Conservation (phyloP, 345 rosid species). For the Hibiscus syriacus region DNA sequence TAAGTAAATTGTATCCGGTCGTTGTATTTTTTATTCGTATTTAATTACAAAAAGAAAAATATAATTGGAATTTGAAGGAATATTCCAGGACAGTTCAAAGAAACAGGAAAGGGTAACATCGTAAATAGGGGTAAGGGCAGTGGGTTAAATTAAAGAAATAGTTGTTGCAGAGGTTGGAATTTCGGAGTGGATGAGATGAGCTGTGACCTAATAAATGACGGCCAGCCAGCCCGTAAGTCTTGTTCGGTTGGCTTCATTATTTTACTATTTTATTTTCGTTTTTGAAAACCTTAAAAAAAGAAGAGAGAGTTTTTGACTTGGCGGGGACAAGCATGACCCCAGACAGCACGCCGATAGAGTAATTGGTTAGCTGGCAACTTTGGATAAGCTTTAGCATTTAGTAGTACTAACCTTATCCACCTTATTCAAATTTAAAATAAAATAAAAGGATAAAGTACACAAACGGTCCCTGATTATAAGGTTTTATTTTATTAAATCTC, state of each 20-base stretch:
- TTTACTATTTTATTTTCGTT: too few relatives aligned
- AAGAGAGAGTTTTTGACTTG: neutral
- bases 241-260: constrained; percentile 1
- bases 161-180: neutral
- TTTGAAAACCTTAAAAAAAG: neutral
- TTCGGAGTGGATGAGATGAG: constrained; percentile 16
- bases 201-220: constrained; percentile 14
- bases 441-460: too few relatives aligned
- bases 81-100: neutral
- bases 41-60: neutral
- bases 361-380: neutral
- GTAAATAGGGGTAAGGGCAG: neutral
- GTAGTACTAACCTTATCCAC: neutral
- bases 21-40: neutral
- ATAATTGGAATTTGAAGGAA: neutral
- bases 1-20: neutral
- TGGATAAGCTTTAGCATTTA: constrained; percentile 2
- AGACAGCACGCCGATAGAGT: neutral
- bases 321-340: neutral
- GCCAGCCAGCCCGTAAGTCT: constrained; percentile 9
- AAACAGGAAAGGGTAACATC: neutral
- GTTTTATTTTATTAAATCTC: too few relatives aligned
- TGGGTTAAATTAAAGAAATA: constrained; percentile 7
- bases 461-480: too few relatives aligned
- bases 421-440: neutral